Conservation (phyloP, 2,329 filamentous ascomycete genomes). For the Ceratocystis lukuohia region DNA sequence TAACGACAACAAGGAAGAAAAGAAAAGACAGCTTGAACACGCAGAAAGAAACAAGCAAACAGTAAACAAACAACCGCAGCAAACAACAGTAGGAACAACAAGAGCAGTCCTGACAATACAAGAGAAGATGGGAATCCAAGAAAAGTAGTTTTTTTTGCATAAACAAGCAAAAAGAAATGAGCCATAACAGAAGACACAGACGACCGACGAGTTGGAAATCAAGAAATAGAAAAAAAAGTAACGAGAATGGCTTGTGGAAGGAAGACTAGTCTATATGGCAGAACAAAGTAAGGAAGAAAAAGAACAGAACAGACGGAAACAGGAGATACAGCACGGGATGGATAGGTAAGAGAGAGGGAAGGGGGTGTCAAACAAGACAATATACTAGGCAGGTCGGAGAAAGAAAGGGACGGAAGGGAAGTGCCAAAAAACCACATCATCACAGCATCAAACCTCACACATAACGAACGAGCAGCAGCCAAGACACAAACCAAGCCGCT, state of each 20-base stretch:
- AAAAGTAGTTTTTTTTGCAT: neutral
- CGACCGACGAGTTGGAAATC: neutral
- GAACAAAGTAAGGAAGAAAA: neutral
- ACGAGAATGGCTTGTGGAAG: neutral
- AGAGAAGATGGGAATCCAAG: neutral
- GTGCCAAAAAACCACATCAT: neutral
- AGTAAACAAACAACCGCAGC: too few relatives aligned
- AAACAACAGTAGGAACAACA: too few relatives aligned
- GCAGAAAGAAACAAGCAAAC: neutral
- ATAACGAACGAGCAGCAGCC: neutral
- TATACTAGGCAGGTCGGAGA: constrained; percentile 16
- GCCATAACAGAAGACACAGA: neutral
- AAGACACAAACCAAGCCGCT: constrained; percentile 14
- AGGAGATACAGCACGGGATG: too few relatives aligned
- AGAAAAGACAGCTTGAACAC: neutral
- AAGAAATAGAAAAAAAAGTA: neutral
- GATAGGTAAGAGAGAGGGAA: too few relatives aligned
- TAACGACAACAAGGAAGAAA: constrained; percentile 19
- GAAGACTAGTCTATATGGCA: neutral
- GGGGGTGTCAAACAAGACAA: neutral
- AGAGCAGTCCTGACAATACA: too few relatives aligned
- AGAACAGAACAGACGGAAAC: neutral
- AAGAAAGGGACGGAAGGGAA: neutral
- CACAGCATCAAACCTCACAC: neutral
- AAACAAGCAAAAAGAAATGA: neutral